A percentile compares a stretch with the other conserved stretches of the same genome.
Evolutionary conservation across 345 rosid species (phyloP).

Genomic region (Eucalyptus viminalis): DNA sequence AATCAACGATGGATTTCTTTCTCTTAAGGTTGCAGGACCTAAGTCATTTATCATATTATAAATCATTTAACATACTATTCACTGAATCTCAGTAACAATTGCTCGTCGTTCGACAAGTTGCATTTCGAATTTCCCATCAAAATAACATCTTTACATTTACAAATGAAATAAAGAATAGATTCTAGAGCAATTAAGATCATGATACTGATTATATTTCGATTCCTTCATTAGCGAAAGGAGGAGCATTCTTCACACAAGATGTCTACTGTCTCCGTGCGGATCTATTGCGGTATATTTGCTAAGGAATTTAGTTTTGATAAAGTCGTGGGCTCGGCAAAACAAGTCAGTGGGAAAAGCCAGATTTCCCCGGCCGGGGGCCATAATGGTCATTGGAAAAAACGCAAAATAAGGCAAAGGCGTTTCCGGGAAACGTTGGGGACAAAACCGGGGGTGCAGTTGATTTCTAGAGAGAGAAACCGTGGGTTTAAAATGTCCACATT

Average conservation of each 20-base stretch:
- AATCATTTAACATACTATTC: too few relatives aligned
- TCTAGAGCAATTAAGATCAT: background rate
- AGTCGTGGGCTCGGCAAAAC: background rate
- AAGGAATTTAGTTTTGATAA: fast-evolving
- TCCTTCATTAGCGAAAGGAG: background rate
- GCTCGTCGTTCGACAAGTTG: fast-evolving
- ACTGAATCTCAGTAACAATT: background rate
- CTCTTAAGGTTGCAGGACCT: background rate
- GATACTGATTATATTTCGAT: too few relatives aligned
- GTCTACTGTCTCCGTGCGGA: background rate
- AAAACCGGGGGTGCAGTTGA: slow-evolving; percentile 27
- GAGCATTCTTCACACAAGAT: background rate
- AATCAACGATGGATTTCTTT: fast-evolving
- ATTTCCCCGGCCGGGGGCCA: background rate
- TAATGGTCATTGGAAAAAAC: background rate
- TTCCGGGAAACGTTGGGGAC: background rate
- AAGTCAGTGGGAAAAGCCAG: background rate
- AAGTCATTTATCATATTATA: too few relatives aligned
- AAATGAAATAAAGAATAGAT: background rate
- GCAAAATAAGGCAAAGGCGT: fast-evolving
- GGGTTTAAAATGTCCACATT: background rate
- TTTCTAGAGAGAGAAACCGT: background rate
- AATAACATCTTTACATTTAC: background rate
- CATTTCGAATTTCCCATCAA: background rate
- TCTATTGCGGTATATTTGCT: background rate